phyloP scores from a whole-genome alignment of 23 red algal genomes.

The Gracilaria domingensis region DNA sequence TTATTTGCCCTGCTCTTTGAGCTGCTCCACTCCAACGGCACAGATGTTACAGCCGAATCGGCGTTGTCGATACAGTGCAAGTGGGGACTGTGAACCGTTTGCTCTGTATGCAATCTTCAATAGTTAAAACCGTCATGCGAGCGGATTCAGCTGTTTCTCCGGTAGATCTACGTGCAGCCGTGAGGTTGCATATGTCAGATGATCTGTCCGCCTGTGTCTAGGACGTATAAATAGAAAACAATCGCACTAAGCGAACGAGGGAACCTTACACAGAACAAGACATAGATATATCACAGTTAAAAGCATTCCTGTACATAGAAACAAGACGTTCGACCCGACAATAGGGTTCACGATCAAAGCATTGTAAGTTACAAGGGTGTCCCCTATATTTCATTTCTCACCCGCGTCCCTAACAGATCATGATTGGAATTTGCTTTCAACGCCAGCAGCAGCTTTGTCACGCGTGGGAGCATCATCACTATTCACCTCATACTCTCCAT shows the following conservation, averaged over 20 bases:
- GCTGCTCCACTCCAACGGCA: not conserved
- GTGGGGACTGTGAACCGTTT: not conserved
- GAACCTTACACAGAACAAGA: no score
- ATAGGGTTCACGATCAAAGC: not conserved
- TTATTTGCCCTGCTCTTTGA: not conserved
- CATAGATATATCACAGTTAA: not conserved
- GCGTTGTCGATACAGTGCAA: not conserved
- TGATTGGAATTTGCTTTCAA: not conserved
- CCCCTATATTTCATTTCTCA: not conserved
- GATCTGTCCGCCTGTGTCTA: not conserved
- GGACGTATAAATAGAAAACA: not conserved
- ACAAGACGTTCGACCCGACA: not conserved
- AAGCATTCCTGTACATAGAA: not conserved
- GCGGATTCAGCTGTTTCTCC: not conserved
- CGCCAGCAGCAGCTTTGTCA: not conserved
- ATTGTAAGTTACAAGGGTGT: not conserved
- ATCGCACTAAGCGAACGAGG: not conserved
- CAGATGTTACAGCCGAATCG: constrained; percentile 6
- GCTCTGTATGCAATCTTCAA: not conserved
- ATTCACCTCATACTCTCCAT: not conserved
- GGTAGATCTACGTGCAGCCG: not conserved
- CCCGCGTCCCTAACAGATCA: not conserved
- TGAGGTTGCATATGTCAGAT: constrained; percentile 11
- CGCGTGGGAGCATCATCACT: not conserved
- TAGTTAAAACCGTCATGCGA: not conserved